Evolutionary conservation across 2,329 filamentous ascomycete species (phyloP).

Genomic region (Chaetomium olivaceum): DNA sequence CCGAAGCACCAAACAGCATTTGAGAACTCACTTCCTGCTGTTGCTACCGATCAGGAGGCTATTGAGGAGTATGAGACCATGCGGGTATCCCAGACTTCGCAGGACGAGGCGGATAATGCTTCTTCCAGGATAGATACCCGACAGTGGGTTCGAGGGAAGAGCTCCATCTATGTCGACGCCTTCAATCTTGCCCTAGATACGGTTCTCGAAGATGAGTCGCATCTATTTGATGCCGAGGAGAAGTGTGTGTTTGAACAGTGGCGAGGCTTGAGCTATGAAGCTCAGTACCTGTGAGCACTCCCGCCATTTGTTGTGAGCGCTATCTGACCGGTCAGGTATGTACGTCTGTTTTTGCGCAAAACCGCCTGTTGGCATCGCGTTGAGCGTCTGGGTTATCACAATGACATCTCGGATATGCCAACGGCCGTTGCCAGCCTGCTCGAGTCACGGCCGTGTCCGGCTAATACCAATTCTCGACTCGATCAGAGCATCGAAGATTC

Average conservation of each 20-base stretch:
- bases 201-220: conserved; percentile 82
- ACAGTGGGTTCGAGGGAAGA: conserved; percentile 73
- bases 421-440: conserved; percentile 68
- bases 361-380: conserved; percentile 88
- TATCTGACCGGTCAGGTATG: conserved; percentile 62
- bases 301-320: neutral
- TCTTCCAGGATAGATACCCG: conserved; percentile 51
- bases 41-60: conserved; percentile 68
- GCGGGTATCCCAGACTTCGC: conserved; percentile 54
- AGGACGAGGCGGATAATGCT: conserved; percentile 45
- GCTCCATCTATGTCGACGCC: conserved; percentile 94
- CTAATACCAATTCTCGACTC: conserved; percentile 25
- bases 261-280: conserved; percentile 73
- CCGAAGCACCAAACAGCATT: conserved; percentile 58
- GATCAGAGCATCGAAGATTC: conserved; percentile 34
- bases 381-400: conserved; percentile 73
- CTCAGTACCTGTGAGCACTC: conserved; percentile 77
- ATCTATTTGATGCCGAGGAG: conserved; percentile 83
- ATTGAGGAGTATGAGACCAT: conserved; percentile 78
- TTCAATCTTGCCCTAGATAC: conserved; percentile 92
- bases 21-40: conserved; percentile 68
- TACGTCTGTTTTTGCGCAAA: conserved; percentile 89
- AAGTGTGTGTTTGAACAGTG: conserved; percentile 74
- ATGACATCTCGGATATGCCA: conserved; percentile 75
- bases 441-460: conserved; percentile 55